These are phyloP conservation scores for Peniophora sp. DNA, from an alignment of 1,284 basidiomycete species.

Conservation along the genomic window DNA sequence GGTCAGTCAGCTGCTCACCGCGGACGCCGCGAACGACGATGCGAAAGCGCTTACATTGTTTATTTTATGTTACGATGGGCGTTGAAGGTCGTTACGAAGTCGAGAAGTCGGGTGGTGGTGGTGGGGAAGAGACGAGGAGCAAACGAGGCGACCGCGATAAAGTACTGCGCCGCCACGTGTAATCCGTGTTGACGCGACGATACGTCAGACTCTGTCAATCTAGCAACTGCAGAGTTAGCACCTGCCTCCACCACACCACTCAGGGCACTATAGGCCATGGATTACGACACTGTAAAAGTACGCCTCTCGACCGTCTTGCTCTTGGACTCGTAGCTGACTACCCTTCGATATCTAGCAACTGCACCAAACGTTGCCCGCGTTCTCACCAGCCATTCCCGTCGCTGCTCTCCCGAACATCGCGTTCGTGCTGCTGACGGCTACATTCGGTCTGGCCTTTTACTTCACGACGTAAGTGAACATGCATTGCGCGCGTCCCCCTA, in stretches of 20 bases:
- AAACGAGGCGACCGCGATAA: not conserved
- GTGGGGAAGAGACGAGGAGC: constrained; percentile 5
- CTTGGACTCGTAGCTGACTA: constrained; percentile 6
- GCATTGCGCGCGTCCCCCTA: not conserved
- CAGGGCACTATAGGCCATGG: constrained; percentile 6
- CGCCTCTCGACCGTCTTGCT: constrained; percentile 9
- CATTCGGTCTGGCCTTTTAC: constrained; percentile 81
- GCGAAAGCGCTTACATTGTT: not conserved
- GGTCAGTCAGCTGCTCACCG: not conserved
- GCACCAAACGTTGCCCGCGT: constrained; percentile 49
- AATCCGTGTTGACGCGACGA: constrained; percentile 15
- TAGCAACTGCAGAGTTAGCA: constrained; percentile 25
- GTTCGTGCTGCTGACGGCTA: constrained; percentile 59
- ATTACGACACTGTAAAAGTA: constrained; percentile 35
- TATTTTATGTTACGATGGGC: not conserved
- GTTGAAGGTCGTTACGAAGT: constrained; percentile 7
- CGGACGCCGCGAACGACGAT: not conserved
- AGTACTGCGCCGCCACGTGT: constrained; percentile 22
- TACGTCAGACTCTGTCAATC: not conserved
- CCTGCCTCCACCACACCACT: constrained; percentile 21
- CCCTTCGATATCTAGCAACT: constrained; percentile 30
- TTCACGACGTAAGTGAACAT: constrained; percentile 69
- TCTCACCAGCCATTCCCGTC: constrained; percentile 62
- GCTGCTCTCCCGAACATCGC: constrained; percentile 67
- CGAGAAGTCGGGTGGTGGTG: not conserved